Conservation (phyloP, 2,329 filamentous ascomycete species). For the Dactylellina leptospora region DNA sequence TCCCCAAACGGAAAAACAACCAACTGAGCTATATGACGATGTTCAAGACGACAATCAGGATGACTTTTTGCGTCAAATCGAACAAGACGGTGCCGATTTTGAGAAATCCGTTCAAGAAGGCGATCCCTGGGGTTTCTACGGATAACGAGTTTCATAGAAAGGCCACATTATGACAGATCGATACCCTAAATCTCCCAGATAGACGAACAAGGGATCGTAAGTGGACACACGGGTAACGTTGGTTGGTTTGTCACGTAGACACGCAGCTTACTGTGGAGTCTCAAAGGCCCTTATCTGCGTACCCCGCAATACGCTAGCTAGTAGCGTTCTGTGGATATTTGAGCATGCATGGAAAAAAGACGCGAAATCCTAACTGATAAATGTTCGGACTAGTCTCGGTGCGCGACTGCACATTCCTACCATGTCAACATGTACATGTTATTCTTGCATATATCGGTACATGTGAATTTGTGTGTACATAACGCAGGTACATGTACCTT, state of each 20-base stretch:
- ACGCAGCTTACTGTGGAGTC: constrained; percentile 11
- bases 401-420: constrained; percentile 4
- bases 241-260: constrained; percentile 7
- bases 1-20: constrained; percentile 14
- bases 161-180: neutral
- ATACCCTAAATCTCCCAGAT: neutral
- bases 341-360: constrained; percentile 19
- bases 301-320: constrained; percentile 51
- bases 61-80: constrained; percentile 47
- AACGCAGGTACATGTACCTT: constrained; percentile 34
- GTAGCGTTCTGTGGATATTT: constrained; percentile 10
- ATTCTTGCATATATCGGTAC: constrained; percentile 37
- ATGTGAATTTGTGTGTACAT: constrained; percentile 33
- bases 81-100: constrained; percentile 50
- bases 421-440: constrained; percentile 1
- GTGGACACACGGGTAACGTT: neutral
- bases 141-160: constrained; percentile 10
- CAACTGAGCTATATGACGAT: constrained; percentile 32
- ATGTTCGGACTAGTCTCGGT: constrained; percentile 19
- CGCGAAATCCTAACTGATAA: constrained; percentile 7
- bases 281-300: constrained; percentile 5
- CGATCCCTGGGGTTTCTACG: constrained; percentile 48
- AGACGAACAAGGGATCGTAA: neutral
- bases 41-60: constrained; percentile 41
- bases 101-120: constrained; percentile 43